A percentile compares a stretch with the other conserved stretches of the same genome.
These are phyloP conservation scores for Ustilago loliicola DNA, from an alignment of 1,284 basidiomycete species.

Conservation along the genomic window DNA sequence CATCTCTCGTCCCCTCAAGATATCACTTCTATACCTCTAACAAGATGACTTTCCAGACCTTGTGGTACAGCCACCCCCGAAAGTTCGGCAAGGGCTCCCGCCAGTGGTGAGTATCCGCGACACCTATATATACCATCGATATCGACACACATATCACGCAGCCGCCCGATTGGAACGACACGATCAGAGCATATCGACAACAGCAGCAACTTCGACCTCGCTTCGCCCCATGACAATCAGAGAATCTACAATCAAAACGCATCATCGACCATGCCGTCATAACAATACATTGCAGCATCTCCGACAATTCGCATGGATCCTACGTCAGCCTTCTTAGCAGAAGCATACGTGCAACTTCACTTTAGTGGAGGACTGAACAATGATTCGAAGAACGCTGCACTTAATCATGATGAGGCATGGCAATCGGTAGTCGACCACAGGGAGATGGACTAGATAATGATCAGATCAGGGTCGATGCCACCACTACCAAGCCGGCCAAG, in stretches of 20 bases:
- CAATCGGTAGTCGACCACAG: not conserved
- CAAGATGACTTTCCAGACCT: constrained; percentile 68
- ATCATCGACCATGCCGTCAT: not conserved
- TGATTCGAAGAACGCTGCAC: too few species aligned
- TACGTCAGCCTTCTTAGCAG: not conserved
- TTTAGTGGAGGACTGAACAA: not conserved
- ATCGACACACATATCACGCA: constrained; percentile 10
- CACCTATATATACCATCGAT: not conserved
- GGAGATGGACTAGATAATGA: not conserved
- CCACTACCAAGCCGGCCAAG: not conserved
- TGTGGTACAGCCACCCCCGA: constrained; percentile 68
- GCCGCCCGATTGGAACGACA: constrained; percentile 3
- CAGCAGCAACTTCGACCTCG: not conserved
- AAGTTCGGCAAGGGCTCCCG: constrained; percentile 69
- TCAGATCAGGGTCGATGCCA: not conserved
- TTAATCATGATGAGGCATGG: too few species aligned
- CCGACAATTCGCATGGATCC: not conserved
- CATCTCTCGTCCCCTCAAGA: constrained; percentile 47
- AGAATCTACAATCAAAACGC: not conserved
- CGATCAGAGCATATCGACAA: constrained; percentile 11
- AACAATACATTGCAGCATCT: not conserved
- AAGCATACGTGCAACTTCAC: not conserved
- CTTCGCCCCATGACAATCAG: not conserved
- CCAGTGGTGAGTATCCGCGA: constrained; percentile 62
- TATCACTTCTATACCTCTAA: constrained; percentile 43